phyloP scores from a whole-genome alignment of 1,284 basidiomycete genomes.

The Inonotus hispidus region DNA sequence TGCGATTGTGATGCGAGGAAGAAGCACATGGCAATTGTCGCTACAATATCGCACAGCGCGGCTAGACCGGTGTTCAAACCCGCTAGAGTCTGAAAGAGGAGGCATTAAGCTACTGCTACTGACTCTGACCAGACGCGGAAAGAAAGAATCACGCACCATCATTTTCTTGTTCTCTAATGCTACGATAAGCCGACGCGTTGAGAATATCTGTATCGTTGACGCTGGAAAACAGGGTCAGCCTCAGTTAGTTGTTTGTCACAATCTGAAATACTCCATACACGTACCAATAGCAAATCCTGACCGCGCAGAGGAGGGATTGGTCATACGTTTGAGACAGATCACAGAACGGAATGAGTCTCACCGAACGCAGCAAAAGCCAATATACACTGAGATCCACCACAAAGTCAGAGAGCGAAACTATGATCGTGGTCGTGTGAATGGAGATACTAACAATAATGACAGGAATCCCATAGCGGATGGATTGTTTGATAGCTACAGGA shows the following conservation, averaged over 20 bases:
- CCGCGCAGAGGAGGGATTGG: background rate
- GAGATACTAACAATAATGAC: constrained; percentile 1
- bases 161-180: constrained; percentile 6
- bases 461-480: constrained; percentile 3
- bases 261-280: background rate
- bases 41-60: constrained; percentile 12
- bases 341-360: background rate
- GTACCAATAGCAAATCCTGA: constrained; percentile 7
- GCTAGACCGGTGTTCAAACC: constrained; percentile 11
- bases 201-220: constrained; percentile 6
- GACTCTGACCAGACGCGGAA: background rate
- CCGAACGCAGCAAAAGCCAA: constrained; percentile 11
- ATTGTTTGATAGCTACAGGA: constrained; percentile 5
- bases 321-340: no score
- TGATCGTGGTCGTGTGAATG: background rate
- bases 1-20: constrained; percentile 11
- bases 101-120: no score
- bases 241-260: background rate
- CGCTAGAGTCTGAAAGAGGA: constrained; percentile 2
- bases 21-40: constrained; percentile 12
- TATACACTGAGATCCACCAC: background rate
- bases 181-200: constrained; percentile 1
- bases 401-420: constrained; percentile 8
- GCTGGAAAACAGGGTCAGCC: background rate
- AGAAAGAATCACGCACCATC: background rate